These are phyloP conservation scores for Panicum miliaceum DNA, from an alignment of 176 grass and related monocot species.

Conservation along the genomic window DNA sequence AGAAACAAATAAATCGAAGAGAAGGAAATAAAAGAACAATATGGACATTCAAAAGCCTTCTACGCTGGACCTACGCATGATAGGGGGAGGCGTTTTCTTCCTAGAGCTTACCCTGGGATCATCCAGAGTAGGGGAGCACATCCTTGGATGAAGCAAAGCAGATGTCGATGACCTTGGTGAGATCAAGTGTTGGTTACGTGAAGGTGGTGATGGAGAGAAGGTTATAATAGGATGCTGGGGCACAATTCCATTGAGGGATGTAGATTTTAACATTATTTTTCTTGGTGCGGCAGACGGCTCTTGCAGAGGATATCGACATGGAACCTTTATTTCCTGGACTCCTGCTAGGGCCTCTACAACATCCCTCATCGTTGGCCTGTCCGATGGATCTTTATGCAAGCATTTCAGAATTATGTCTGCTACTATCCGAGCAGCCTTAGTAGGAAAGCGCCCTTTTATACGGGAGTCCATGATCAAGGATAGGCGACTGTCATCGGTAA, in stretches of 20 bases:
- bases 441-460: slow-evolving; percentile 91
- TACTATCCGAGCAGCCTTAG: slow-evolving; percentile 80
- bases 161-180: slow-evolving; percentile 68
- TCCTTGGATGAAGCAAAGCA: slow-evolving; percentile 57
- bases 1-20: slow-evolving; percentile 60
- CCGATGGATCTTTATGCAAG: slow-evolving; percentile 79
- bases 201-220: slow-evolving; percentile 69
- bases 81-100: slow-evolving; percentile 53
- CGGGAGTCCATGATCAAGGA: slow-evolving; percentile 93
- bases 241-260: slow-evolving; percentile 78
- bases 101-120: slow-evolving; percentile 57
- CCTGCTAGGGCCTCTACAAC: slow-evolving; percentile 66
- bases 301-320: slow-evolving; percentile 76
- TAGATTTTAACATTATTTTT: slow-evolving; percentile 91
- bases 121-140: slow-evolving; percentile 67
- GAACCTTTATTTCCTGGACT: slow-evolving; percentile 88
- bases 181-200: slow-evolving; percentile 16
- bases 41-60: slow-evolving; percentile 96
- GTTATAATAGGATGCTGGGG: slow-evolving; percentile 51
- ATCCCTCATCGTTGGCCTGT: slow-evolving; percentile 87
- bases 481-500: slow-evolving; percentile 86
- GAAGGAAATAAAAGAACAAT: slow-evolving; percentile 42
- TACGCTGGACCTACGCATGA: slow-evolving; percentile 57
- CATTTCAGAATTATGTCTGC: slow-evolving; percentile 85
- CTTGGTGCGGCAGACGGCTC: slow-evolving; percentile 69